Evolutionary conservation across 2,329 filamentous ascomycete species (phyloP).

Genomic region (Hypoxylon rubiginosum): DNA sequence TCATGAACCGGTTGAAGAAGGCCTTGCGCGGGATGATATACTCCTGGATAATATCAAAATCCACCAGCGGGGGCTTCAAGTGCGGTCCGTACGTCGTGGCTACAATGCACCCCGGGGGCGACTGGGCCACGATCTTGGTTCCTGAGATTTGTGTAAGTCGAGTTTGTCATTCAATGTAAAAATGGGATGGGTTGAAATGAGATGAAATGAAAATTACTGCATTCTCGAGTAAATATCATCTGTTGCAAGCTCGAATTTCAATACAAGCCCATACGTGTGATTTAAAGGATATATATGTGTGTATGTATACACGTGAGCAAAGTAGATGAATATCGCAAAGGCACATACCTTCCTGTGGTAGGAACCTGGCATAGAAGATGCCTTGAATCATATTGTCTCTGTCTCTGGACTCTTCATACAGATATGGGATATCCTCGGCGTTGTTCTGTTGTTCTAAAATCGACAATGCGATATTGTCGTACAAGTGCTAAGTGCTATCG

Average conservation of each 20-base stretch:
- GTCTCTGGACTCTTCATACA: conserved; percentile 13
- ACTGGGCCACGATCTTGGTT: conserved; percentile 73
- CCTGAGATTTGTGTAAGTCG: conserved; percentile 57
- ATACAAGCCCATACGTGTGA: background rate
- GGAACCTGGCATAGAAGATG: conserved; percentile 79
- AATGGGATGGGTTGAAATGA: conserved; percentile 5
- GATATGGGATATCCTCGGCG: background rate
- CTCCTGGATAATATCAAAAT: conserved; percentile 87
- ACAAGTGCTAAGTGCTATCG: background rate
- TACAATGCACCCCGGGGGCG: conserved; percentile 73
- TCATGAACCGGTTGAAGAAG: conserved; percentile 92
- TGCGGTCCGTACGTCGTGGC: conserved; percentile 54
- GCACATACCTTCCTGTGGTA: conserved; percentile 72
- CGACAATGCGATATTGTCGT: conserved; percentile 1
- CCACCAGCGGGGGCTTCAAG: conserved; percentile 75
- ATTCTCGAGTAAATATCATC: background rate
- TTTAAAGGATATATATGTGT: no score
- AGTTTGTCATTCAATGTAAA: background rate
- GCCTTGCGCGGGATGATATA: conserved; percentile 96
- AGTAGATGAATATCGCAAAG: background rate
- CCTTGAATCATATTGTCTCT: conserved; percentile 71
- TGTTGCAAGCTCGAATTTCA: background rate
- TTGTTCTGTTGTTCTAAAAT: background rate
- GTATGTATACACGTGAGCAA: background rate
- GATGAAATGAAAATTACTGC: conserved; percentile 3